Evolutionary conservation across 768 basidiomycete genomes (phyloP).

Genomic region (Suillus ampliporus): DNA sequence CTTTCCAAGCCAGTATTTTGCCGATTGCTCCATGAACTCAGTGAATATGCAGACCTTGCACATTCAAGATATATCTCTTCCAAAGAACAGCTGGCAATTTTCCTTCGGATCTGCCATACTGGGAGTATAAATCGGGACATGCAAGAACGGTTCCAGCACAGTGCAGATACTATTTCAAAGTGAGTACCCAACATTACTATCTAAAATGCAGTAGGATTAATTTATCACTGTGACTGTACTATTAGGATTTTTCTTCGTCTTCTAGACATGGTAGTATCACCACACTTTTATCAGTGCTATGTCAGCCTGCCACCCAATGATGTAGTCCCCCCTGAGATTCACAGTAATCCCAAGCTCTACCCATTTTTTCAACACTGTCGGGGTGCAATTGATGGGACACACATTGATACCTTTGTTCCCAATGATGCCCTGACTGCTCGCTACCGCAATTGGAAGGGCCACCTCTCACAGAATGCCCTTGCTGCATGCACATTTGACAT

Average conservation of each 20-base stretch:
- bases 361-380: constrained; percentile 31
- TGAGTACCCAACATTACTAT: background rate
- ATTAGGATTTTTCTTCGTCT: constrained; percentile 23
- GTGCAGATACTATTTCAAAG: constrained; percentile 5
- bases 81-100: constrained; percentile 1
- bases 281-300: constrained; percentile 29
- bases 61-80: constrained; percentile 2
- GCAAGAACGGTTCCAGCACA: background rate
- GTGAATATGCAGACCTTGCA: constrained; percentile 1
- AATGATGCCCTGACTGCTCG: constrained; percentile 15
- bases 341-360: constrained; percentile 28
- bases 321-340: constrained; percentile 23
- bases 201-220: no score
- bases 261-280: constrained; percentile 18
- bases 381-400: constrained; percentile 36
- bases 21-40: background rate
- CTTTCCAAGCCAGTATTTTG: background rate
- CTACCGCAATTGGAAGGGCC: constrained; percentile 35
- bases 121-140: background rate
- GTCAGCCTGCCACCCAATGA: constrained; percentile 22
- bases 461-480: constrained; percentile 30
- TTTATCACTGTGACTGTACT: no score
- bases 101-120: background rate
- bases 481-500: constrained; percentile 28
- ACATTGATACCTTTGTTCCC: constrained; percentile 29